phyloP scores from a whole-genome alignment of 495 filamentous ascomycete species.

The Usnea hakonensis region DNA sequence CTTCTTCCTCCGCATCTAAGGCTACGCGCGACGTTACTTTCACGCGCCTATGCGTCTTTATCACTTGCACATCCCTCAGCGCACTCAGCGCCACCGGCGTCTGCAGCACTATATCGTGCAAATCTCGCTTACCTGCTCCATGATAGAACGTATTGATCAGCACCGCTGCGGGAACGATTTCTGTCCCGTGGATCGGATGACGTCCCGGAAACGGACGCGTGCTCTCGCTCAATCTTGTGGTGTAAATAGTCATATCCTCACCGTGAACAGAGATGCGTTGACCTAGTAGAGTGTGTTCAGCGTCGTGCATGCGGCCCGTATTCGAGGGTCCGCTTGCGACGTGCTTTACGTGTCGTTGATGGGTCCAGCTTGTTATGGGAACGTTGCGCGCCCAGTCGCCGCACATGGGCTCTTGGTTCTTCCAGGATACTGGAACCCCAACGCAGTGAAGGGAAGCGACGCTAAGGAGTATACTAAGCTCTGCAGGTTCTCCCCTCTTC shows the following conservation, averaged over 20 bases:
- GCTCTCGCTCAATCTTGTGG: conserved; percentile 27
- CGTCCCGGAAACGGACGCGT: conserved; percentile 32
- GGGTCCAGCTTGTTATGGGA: conserved; percentile 45
- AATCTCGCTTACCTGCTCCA: conserved; percentile 17
- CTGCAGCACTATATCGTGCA: conserved; percentile 24
- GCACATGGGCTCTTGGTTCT: background rate
- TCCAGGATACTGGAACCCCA: conserved; percentile 26
- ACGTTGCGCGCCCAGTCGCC: conserved; percentile 34
- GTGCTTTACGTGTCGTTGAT: conserved; percentile 47
- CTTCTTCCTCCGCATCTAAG: background rate
- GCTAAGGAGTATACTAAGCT: conserved; percentile 37
- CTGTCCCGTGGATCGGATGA: conserved; percentile 32
- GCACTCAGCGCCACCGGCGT: conserved; percentile 32
- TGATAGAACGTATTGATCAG: conserved; percentile 36
- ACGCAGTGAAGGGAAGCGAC: conserved; percentile 38
- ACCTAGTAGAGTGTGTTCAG: background rate
- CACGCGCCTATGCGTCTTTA: background rate
- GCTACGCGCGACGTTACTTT: background rate
- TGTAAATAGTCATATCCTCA: conserved; percentile 22
- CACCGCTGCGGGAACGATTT: conserved; percentile 37
- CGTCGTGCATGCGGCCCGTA: conserved; percentile 14
- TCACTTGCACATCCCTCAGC: conserved; percentile 30
- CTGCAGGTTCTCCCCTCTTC: conserved; percentile 35
- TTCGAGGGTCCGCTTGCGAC: conserved; percentile 26
- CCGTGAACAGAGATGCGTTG: background rate